Evolutionary conservation across 805 yeast species (phyloP).

Genomic region (Wickerhamiella hasegawae): DNA sequence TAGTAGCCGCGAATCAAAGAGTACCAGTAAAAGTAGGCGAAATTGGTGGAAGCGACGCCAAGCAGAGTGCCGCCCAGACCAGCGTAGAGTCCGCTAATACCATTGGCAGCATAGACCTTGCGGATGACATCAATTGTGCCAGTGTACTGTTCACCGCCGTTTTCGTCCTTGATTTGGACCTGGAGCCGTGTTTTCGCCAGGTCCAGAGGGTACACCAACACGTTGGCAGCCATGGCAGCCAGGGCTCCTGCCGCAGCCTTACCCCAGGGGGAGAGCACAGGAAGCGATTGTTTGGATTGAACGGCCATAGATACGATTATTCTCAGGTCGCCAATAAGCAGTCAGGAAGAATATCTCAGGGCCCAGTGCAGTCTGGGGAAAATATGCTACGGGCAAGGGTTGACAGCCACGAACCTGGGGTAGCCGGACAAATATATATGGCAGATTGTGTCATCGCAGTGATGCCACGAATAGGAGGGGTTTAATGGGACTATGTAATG

Average conservation of each 20-base stretch:
- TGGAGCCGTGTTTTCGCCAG: slow-evolving; percentile 62
- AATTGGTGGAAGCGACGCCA: slow-evolving; percentile 63
- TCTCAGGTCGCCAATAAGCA: too few relatives aligned
- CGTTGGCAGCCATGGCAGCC: slow-evolving; percentile 67
- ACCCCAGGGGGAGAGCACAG: slow-evolving; percentile 40
- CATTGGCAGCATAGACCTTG: slow-evolving; percentile 40
- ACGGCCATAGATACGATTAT: slow-evolving; percentile 5
- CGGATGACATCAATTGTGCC: slow-evolving; percentile 46
- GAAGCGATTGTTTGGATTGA: slow-evolving; percentile 3
- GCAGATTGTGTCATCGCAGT: too few relatives aligned
- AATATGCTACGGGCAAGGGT: too few relatives aligned
- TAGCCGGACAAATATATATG: too few relatives aligned
- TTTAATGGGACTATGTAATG: too few relatives aligned
- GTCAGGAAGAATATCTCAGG: too few relatives aligned
- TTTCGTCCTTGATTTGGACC: slow-evolving; percentile 31
- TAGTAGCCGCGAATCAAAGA: slow-evolving; percentile 48
- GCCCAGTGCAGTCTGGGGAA: too few relatives aligned
- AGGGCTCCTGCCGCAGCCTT: slow-evolving; percentile 71
- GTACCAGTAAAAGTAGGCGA: slow-evolving; percentile 81
- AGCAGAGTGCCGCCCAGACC: slow-evolving; percentile 53
- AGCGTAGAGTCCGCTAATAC: slow-evolving; percentile 52
- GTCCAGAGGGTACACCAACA: slow-evolving; percentile 68
- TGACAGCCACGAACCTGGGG: too few relatives aligned
- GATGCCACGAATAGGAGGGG: too few relatives aligned
- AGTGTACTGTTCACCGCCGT: slow-evolving; percentile 26